Conservation (phyloP, 78 protist genomes). For the Dictyostelium firmibasis region DNA sequence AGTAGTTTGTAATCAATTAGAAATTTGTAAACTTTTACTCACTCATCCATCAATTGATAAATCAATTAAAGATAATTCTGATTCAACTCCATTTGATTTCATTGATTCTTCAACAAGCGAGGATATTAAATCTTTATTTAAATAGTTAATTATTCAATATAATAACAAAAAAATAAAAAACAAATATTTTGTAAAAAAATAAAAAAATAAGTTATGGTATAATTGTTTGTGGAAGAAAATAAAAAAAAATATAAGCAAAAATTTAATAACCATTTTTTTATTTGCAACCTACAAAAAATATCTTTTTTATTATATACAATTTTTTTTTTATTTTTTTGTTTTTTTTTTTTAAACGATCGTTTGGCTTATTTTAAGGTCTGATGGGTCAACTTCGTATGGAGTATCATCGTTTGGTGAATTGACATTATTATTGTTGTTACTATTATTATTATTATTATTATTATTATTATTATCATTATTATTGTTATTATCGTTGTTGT, state of each 20-base stretch:
- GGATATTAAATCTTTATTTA: not conserved
- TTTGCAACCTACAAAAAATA: not conserved
- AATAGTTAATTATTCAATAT: not conserved
- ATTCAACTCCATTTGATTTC: not conserved
- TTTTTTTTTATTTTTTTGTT: not conserved
- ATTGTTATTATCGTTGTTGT: not conserved
- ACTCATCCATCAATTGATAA: not conserved
- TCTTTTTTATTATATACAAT: not conserved
- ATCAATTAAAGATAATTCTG: not conserved
- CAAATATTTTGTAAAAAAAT: no score
- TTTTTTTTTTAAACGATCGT: not conserved
- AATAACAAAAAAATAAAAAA: not conserved
- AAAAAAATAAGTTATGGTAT: no score
- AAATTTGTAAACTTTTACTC: slow-evolving; percentile 3
- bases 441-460: not conserved
- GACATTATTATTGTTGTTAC: not conserved
- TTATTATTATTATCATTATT: not conserved
- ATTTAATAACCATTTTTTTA: no score
- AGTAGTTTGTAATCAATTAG: not conserved
- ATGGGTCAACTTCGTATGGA: slow-evolving; percentile 29
- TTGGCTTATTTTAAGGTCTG: not conserved
- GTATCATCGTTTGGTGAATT: not conserved
- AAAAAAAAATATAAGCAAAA: no score
- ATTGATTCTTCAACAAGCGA: not conserved
- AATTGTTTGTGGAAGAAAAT: no score